Conservation (phyloP, 2,329 filamentous ascomycete genomes). For the Cordyceps tenuipes region DNA sequence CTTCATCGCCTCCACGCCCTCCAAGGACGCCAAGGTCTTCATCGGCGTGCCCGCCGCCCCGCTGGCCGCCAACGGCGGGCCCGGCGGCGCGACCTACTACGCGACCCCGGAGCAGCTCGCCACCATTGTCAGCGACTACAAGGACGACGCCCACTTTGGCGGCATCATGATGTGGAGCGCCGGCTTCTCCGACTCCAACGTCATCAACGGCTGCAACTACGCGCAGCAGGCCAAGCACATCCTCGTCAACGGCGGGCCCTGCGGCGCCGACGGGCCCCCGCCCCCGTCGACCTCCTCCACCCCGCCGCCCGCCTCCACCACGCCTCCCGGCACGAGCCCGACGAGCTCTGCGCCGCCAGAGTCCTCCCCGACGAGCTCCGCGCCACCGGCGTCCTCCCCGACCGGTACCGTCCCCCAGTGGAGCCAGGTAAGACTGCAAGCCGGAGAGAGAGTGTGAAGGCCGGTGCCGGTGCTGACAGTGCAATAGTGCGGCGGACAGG, state of each 20-base stretch:
- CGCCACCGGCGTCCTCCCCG: conserved; percentile 3
- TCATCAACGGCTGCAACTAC: conserved; percentile 30
- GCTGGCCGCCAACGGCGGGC: conserved; percentile 26
- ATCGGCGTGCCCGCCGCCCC: conserved; percentile 23
- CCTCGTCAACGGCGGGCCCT: conserved; percentile 15
- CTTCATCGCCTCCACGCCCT: conserved; percentile 20
- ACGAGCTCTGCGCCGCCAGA: conserved; percentile 4
- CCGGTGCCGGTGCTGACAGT: background rate
- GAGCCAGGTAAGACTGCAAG: conserved; percentile 10
- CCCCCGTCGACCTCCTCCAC: conserved; percentile 3
- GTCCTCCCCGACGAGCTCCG: conserved; percentile 6
- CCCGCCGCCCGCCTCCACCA: background rate
- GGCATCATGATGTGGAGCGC: conserved; percentile 35
- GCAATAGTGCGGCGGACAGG: conserved; percentile 6
- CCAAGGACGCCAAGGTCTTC: conserved; percentile 21
- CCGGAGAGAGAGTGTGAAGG: background rate
- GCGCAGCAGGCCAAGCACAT: conserved; percentile 32
- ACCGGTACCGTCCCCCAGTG: conserved; percentile 6
- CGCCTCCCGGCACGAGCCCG: background rate
- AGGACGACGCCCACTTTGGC: conserved; percentile 23
- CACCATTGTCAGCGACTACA: conserved; percentile 22
- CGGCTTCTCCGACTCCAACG: conserved; percentile 29
- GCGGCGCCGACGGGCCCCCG: conserved; percentile 7
- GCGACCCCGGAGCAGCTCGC: conserved; percentile 24
- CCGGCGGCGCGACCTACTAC: conserved; percentile 26